A percentile compares a stretch with the other conserved stretches of the same genome.
Evolutionary conservation across 495 filamentous ascomycete genomes (phyloP).

Genomic region (Aspergillus kassunensis): DNA sequence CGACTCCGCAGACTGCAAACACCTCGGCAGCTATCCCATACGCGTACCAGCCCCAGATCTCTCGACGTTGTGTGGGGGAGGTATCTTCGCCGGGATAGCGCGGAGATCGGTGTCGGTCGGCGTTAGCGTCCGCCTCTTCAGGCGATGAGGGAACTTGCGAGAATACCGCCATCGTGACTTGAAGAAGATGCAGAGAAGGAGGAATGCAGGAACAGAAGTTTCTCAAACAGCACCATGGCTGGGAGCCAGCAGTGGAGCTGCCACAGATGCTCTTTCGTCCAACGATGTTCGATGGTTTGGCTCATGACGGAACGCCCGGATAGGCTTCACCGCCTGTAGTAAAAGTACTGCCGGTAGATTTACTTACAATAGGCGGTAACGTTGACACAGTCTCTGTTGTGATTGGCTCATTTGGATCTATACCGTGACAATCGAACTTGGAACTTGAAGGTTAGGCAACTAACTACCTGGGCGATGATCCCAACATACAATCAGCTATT

Average conservation of each 20-base stretch:
- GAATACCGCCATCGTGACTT: constrained; percentile 18
- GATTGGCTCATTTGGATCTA: not conserved
- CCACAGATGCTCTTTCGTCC: constrained; percentile 6
- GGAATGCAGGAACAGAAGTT: constrained; percentile 2
- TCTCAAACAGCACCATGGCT: constrained; percentile 4
- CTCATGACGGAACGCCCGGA: constrained; percentile 12
- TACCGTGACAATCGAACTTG: not conserved
- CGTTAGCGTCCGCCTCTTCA: constrained; percentile 14
- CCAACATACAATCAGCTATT: no score
- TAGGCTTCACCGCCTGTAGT: not conserved
- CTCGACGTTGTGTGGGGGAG: constrained; percentile 69
- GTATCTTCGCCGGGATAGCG: constrained; percentile 78
- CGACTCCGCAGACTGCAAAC: constrained; percentile 83
- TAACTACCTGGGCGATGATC: no score
- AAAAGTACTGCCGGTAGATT: not conserved
- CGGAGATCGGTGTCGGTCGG: constrained; percentile 30
- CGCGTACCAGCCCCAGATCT: constrained; percentile 84
- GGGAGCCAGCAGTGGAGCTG: constrained; percentile 9
- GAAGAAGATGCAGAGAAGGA: not conserved
- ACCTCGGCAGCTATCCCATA: constrained; percentile 90
- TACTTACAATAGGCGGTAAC: not conserved
- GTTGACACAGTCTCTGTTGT: not conserved
- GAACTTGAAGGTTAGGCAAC: no score
- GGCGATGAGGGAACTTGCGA: constrained; percentile 15
- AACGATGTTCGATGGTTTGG: not conserved